Conservation (phyloP, 352 stramenopile genomes). For the Phytophthora palmivora region DNA sequence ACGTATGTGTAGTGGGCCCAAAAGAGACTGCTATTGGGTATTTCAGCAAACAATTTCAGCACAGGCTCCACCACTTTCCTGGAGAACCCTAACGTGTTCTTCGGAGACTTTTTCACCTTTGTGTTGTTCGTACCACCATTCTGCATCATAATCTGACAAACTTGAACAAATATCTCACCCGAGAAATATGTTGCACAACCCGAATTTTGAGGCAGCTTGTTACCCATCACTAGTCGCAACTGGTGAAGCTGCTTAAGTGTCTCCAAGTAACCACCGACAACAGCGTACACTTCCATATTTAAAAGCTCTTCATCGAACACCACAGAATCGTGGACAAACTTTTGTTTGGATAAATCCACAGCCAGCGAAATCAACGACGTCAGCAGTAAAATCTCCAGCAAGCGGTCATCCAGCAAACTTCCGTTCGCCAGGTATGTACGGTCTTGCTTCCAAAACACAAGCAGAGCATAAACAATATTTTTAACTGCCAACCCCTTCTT, state of each 20-base stretch:
- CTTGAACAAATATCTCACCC: slow-evolving; percentile 65
- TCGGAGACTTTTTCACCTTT: slow-evolving; percentile 26
- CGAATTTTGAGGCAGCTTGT: slow-evolving; percentile 38
- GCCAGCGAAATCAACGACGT: slow-evolving; percentile 57
- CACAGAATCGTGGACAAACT: slow-evolving; percentile 11
- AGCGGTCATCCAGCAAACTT: slow-evolving; percentile 44
- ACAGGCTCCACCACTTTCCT: slow-evolving; percentile 36
- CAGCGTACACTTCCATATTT: slow-evolving; percentile 58
- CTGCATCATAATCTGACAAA: slow-evolving; percentile 49
- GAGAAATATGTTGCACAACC: slow-evolving; percentile 69
- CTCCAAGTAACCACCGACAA: slow-evolving; percentile 57
- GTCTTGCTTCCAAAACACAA: slow-evolving; percentile 65
- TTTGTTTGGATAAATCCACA: slow-evolving; percentile 41
- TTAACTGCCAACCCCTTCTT: slow-evolving; percentile 50
- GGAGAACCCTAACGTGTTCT: slow-evolving; percentile 19
- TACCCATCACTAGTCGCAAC: slow-evolving; percentile 56
- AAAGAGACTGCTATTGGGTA: slow-evolving; percentile 30
- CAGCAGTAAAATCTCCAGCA: slow-evolving; percentile 66
- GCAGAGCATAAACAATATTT: slow-evolving; percentile 60
- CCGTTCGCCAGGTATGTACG: slow-evolving; percentile 32
- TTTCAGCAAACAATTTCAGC: slow-evolving; percentile 30
- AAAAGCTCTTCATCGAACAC: slow-evolving; percentile 46
- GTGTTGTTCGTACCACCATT: not conserved
- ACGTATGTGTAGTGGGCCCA: slow-evolving; percentile 42
- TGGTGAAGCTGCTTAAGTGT: slow-evolving; percentile 66